Conservation (phyloP, 2,329 filamentous ascomycete genomes). For the Tolypocladium endophyticum region DNA sequence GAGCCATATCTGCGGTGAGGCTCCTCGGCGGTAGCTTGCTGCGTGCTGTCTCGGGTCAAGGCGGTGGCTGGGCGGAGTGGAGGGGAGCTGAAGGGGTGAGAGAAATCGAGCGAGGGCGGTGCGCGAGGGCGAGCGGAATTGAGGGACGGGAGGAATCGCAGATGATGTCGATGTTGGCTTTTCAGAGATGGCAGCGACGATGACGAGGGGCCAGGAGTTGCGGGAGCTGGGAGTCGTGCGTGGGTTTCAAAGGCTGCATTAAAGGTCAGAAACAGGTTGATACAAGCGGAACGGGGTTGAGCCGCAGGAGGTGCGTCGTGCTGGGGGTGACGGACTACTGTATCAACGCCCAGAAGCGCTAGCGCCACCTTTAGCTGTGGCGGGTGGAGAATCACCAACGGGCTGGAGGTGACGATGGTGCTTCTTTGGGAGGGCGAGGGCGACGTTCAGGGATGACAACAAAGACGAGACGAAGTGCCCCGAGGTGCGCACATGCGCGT, state of each 20-base stretch:
- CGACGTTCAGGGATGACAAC: not conserved
- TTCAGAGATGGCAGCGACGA: not conserved
- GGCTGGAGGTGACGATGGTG: not conserved
- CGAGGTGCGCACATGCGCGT: not conserved
- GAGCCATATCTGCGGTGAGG: constrained; percentile 48
- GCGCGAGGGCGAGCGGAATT: not conserved
- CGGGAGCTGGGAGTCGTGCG: not conserved
- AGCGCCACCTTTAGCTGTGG: not conserved
- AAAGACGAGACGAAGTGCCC: not conserved
- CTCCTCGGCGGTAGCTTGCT: not conserved
- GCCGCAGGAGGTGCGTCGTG: constrained; percentile 1
- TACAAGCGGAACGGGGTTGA: constrained; percentile 1
- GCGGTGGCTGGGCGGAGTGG: not conserved
- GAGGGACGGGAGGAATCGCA: not conserved
- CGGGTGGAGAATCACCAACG: not conserved
- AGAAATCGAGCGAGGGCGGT: not conserved
- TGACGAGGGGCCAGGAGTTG: constrained; percentile 3
- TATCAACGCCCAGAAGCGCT: not conserved
- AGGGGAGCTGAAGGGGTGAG: not conserved
- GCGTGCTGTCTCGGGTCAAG: not conserved
- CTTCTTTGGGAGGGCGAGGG: not conserved
- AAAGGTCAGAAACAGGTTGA: constrained; percentile 4
- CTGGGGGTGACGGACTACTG: not conserved
- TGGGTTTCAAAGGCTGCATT: constrained; percentile 5
- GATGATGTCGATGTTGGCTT: not conserved